phyloP scores from a whole-genome alignment of 257 asterid species.

The Salvia splendens region DNA sequence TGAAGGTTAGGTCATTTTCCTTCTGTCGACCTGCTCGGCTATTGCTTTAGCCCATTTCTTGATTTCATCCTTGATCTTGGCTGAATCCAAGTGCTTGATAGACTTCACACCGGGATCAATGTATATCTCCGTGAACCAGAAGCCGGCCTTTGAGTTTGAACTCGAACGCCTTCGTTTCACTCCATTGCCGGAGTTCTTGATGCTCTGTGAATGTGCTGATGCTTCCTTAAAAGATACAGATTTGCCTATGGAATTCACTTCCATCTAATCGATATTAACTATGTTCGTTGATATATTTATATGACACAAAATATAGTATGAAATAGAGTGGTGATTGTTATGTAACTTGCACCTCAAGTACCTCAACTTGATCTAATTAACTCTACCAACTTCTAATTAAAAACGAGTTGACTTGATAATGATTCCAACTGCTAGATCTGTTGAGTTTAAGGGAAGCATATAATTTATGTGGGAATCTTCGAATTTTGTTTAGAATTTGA shows the following conservation, averaged over 20 bases:
- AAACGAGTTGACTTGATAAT: constrained; percentile 1
- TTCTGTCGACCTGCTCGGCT: constrained; percentile 47
- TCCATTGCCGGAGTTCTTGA: constrained; percentile 4
- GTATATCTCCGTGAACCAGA: constrained; percentile 59
- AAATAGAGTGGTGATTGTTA: background rate
- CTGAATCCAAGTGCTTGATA: constrained; percentile 73
- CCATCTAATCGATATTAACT: constrained; percentile 32
- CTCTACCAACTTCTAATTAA: constrained; percentile 11
- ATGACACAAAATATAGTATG: background rate
- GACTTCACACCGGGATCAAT: constrained; percentile 67
- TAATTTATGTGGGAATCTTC: background rate
- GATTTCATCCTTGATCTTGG: constrained; percentile 68
- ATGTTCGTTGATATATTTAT: constrained; percentile 12
- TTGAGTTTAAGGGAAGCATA: background rate
- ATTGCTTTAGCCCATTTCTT: constrained; percentile 86
- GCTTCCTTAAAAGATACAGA: constrained; percentile 28
- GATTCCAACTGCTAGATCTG: no score
- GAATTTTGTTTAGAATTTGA: background rate
- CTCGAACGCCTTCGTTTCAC: constrained; percentile 32
- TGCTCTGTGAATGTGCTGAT: background rate
- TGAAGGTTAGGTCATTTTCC: background rate
- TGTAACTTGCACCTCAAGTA: constrained; percentile 32
- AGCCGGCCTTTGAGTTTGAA: constrained; percentile 29
- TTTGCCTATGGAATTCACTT: constrained; percentile 31
- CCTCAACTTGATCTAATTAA: constrained; percentile 24